Percentiles rank a stretch among this genome's conserved stretches.
Conservation (phyloP, 2,329 filamentous ascomycete genomes). For the Trichophaea hybrida region DNA sequence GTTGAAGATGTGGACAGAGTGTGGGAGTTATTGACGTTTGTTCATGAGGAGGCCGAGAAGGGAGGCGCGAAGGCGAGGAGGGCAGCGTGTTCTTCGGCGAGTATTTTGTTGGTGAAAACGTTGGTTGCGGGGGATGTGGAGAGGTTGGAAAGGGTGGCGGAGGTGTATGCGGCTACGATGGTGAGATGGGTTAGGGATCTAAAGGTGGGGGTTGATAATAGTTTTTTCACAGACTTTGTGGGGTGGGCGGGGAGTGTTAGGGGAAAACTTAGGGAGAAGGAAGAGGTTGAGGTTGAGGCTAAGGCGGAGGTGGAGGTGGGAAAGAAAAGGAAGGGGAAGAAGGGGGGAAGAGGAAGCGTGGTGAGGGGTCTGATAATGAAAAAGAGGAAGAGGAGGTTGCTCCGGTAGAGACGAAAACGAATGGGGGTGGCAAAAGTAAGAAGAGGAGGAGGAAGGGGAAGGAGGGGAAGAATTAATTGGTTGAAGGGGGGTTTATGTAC, state of each 20-base stretch:
- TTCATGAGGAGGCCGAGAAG: slow-evolving; percentile 54
- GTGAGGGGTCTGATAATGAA: background rate
- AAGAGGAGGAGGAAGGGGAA: slow-evolving; percentile 3
- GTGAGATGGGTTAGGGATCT: slow-evolving; percentile 41
- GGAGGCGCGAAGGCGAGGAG: slow-evolving; percentile 55
- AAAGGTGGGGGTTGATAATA: slow-evolving; percentile 10
- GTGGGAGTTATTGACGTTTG: slow-evolving; percentile 45
- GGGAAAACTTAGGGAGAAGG: slow-evolving; percentile 8
- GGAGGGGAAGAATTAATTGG: background rate
- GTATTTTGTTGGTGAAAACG: slow-evolving; percentile 50
- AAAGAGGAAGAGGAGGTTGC: background rate
- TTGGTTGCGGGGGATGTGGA: slow-evolving; percentile 39
- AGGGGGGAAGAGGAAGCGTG: background rate
- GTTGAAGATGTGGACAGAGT: slow-evolving; percentile 35
- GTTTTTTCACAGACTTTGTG: slow-evolving; percentile 18
- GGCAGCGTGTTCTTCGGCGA: slow-evolving; percentile 58
- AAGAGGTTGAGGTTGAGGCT: background rate
- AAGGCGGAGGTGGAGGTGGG: background rate
- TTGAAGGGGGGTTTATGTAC: background rate
- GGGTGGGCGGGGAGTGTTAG: slow-evolving; percentile 17
- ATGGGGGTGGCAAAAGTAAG: slow-evolving; percentile 1
- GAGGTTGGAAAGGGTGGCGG: slow-evolving; percentile 42
- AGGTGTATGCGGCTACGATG: slow-evolving; percentile 50
- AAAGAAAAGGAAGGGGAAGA: background rate
- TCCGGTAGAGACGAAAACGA: slow-evolving; percentile 4